These are phyloP conservation scores for Picea glauca DNA, from an alignment of 75 land plant genomes.

Conservation along the genomic window DNA sequence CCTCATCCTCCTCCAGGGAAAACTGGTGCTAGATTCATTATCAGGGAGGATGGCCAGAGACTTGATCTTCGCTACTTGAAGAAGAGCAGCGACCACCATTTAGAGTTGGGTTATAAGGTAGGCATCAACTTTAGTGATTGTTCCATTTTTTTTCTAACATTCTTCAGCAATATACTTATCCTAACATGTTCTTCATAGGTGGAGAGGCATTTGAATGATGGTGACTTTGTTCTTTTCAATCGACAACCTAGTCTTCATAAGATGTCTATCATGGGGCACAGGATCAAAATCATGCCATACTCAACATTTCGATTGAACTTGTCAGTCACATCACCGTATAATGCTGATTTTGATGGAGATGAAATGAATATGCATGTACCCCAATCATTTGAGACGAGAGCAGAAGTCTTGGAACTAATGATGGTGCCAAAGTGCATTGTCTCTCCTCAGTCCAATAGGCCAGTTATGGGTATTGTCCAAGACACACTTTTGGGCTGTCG, in stretches of 20 bases:
- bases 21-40: constrained; percentile 92
- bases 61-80: constrained; percentile 90
- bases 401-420: constrained; percentile 97
- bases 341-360: constrained; percentile 99
- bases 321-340: constrained; percentile 97
- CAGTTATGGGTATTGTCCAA: constrained; percentile 99
- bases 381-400: constrained; percentile 97
- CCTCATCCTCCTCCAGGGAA: constrained; percentile 99
- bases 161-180: too few relatives aligned
- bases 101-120: constrained; percentile 82
- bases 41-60: constrained; percentile 96
- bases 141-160: too few relatives aligned
- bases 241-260: constrained; percentile 99
- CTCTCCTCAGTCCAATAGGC: constrained; percentile 96
- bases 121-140: too few relatives aligned
- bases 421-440: constrained; percentile 99
- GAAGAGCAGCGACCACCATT: constrained; percentile 86
- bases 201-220: constrained; percentile 93
- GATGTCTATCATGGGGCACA: constrained; percentile 99
- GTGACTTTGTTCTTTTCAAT: constrained; percentile 96
- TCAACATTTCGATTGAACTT: constrained; percentile 96
- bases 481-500: constrained; percentile 98
- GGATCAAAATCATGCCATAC: constrained; percentile 97
- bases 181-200: constrained; percentile 43
- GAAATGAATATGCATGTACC: constrained; percentile 99